These are phyloP conservation scores for Hanseniaspora lachancei DNA, from an alignment of 805 yeast species.

Conservation along the genomic window DNA sequence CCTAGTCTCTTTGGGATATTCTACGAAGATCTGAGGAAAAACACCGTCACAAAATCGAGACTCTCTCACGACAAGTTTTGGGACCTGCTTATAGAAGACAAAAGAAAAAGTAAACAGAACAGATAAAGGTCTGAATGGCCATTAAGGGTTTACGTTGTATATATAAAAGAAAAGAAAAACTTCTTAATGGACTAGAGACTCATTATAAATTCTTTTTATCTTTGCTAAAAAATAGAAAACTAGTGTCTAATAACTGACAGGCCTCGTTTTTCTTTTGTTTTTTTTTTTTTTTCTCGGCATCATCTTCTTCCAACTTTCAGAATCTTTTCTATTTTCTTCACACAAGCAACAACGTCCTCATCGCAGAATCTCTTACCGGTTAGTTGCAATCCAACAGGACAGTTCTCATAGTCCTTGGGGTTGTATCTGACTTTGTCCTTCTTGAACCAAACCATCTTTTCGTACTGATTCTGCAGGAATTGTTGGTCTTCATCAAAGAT, in stretches of 20 bases:
- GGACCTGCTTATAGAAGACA: constrained; percentile 2
- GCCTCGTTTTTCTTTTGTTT: too few relatives aligned
- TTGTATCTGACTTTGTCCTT: constrained; percentile 19
- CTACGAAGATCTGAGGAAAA: constrained; percentile 23
- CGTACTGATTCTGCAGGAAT: constrained; percentile 18
- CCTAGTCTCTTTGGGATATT: constrained; percentile 26
- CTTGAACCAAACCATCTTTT: constrained; percentile 19
- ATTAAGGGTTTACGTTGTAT: neutral
- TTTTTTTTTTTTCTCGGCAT: neutral
- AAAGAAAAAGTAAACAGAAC: neutral
- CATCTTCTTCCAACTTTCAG: constrained; percentile 20
- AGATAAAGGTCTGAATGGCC: neutral
- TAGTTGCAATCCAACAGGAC: constrained; percentile 40
- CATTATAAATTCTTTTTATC: too few relatives aligned
- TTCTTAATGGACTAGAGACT: too few relatives aligned
- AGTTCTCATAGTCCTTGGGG: constrained; percentile 30
- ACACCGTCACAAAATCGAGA: neutral
- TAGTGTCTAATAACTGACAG: too few relatives aligned
- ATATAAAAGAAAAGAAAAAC: neutral
- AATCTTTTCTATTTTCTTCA: constrained; percentile 30
- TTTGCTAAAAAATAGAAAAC: too few relatives aligned
- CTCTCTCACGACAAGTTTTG: constrained; percentile 6
- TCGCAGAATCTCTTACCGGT: constrained; percentile 40
- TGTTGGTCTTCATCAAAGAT: constrained; percentile 23
- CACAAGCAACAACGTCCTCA: constrained; percentile 36